Base-by-base conservation (phyloP, 768 basidiomycete genomes). In the Panellus pusillus region DNA sequence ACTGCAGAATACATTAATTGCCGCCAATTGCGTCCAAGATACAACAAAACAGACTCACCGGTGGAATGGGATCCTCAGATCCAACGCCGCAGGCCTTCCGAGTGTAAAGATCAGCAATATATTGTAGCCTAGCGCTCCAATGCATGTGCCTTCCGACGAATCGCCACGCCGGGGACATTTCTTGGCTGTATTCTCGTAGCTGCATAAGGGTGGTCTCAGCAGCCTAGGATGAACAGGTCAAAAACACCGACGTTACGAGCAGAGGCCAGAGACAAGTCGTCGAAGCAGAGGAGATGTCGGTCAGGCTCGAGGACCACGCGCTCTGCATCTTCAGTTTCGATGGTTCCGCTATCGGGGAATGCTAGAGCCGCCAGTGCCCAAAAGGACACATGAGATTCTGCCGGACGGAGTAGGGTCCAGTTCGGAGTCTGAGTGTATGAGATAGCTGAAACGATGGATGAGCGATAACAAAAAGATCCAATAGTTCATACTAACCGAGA, bases 131-230 rank as follows among this genome's bases (percentile, higher is more conserved):
- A 6, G 59, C 47, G 13, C 55, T 62, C 69, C 69, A 73, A 19
- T 58, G 63, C 57, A 69, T 64, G 53, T 73, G 55, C 50, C 58
- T 55, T 14, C 66, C 70, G 9, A 70, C 68, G 41, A 65, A 61
- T 45, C 64, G 63, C 72, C 72, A 73, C n/a, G 66, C 69, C 9
- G 70, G 70, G 29, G 61, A 63, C 47, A 65, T 71, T 35, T 72
- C 70, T 20, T 54, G 47, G 18, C 61, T 65, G 40, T 61, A 70
- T 59, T 71, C 70, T 36, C 49, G 67, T 4, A 61, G 52, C 67
- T 70, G 48, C 12, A 46, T 47, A 17, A 19, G 39, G 2, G 2
- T 24, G 3, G 24, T 40, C 12, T 41, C 20, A 47, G 36, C 28
- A 9, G 17, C 6, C n/a, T 12, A 35, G 9, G 27, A 40, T 4